phyloP scores from a whole-genome alignment of 768 basidiomycete species.

The Holtermanniella nyarrowii region DNA sequence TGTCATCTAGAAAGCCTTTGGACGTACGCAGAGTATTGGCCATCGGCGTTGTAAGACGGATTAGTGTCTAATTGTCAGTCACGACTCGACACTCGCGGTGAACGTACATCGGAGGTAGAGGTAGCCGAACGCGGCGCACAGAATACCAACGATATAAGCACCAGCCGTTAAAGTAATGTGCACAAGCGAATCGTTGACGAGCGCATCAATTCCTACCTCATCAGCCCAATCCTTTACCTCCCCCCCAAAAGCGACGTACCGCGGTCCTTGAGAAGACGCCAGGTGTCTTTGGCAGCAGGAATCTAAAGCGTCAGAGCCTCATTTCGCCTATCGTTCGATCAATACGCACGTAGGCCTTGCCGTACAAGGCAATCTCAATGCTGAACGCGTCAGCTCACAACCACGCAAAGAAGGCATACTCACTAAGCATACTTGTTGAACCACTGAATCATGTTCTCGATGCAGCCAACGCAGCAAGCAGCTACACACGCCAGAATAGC shows the following conservation, averaged over 20 bases:
- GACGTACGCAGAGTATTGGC: slow-evolving; percentile 57
- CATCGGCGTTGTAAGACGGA: slow-evolving; percentile 61
- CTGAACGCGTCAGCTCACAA: slow-evolving; percentile 5
- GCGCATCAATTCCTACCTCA: slow-evolving; percentile 52
- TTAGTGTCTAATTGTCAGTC: slow-evolving; percentile 62
- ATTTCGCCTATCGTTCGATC: too few relatives aligned
- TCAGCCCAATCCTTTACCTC: slow-evolving; percentile 1
- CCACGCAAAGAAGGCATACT: slow-evolving; percentile 6
- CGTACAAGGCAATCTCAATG: slow-evolving; percentile 74
- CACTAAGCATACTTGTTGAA: slow-evolving; percentile 58
- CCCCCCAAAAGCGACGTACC: slow-evolving; percentile 39
- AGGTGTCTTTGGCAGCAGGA: slow-evolving; percentile 70
- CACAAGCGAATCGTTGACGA: slow-evolving; percentile 73
- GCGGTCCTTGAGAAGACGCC: slow-evolving; percentile 63
- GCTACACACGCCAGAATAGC: slow-evolving; percentile 69
- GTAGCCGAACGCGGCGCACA: slow-evolving; percentile 65
- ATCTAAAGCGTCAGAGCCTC: slow-evolving; percentile 42
- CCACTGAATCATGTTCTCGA: slow-evolving; percentile 60
- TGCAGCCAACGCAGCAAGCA: slow-evolving; percentile 62
- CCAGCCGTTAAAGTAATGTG: slow-evolving; percentile 70
- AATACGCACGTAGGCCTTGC: slow-evolving; percentile 54
- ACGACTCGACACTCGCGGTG: neutral
- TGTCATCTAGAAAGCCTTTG: neutral
- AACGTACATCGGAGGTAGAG: slow-evolving; percentile 61
- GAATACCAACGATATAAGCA: slow-evolving; percentile 63